Evolutionary conservation across 352 stramenopile species (phyloP), one percentile per base, ranked within the genome.

Genomic region (Thalassiosira mediterranea): DNA sequence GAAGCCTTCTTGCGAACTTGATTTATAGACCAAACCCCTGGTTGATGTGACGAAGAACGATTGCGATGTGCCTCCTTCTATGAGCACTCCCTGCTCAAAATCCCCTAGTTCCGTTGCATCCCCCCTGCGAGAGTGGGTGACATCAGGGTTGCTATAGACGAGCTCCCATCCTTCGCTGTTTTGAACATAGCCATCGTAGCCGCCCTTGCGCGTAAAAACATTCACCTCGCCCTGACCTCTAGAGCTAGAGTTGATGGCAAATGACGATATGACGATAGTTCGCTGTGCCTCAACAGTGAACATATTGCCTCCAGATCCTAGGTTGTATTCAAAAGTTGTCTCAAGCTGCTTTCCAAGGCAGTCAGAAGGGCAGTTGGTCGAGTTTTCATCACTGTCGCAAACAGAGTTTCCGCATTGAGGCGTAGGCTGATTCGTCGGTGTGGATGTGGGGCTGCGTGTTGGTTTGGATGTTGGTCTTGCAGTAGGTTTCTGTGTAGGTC

Each of bases 41-140:
- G 52, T 34, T 59, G 60, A 63, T 13, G 44, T 54, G 11, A 79
- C 47, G 52, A 62, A 79, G 26, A 81, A 81, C 40, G 68, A 78
- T 49, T 71, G 53, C 11, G 51, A 32, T 28, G 15, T 47, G 32
- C 54, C 70, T 11, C 21, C 28, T 4, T 42, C 0, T 47, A 78
- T 58, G 1, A 54, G 19, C 28, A 75, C 58, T 19, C 21, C 49
- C 15, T 31, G 19, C 3, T 72, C 3, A 17, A 83, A 75, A 34
- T 74, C 44, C 32, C 58, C 74, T 7, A 83, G 29, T 13, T 61
- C 19, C 2, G 74, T 75, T 32, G 19, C 1, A 11, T 59, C 28
- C 28, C 74, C 74, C 47, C 74, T 60, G 8, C 70, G 29, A 37
- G 10, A 23, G 26, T 79, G 70, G 3, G n/a, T 57, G 0, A 79